Percentiles rank a stretch among this genome's conserved stretches.
These are phyloP conservation scores for Solanum okadae DNA, from an alignment of 257 asterid species.

Conservation along the genomic window DNA sequence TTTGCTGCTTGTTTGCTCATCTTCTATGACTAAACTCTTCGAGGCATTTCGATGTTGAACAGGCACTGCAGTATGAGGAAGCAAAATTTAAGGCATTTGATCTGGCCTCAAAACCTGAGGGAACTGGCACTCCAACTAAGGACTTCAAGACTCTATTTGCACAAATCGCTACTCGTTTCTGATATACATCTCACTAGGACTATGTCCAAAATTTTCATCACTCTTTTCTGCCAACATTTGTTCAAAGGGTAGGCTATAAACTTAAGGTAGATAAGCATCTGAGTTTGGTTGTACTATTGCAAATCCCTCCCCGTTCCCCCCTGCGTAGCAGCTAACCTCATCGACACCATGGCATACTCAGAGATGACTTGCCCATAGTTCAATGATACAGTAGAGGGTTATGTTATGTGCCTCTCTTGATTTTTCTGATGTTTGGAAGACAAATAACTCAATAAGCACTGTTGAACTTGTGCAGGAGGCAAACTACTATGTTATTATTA, in stretches of 20 bases:
- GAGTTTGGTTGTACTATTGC: background rate
- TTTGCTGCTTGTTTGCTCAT: background rate
- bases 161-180: constrained; percentile 55
- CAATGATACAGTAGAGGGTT: background rate
- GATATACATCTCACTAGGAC: constrained; percentile 9
- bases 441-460: background rate
- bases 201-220: background rate
- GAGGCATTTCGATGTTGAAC: background rate
- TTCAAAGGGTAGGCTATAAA: background rate
- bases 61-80: constrained; percentile 83
- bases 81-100: constrained; percentile 79
- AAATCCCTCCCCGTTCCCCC: background rate
- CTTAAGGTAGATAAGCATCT: background rate
- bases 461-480: background rate
- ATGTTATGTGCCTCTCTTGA: background rate
- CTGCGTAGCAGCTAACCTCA: background rate
- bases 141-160: constrained; percentile 87
- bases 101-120: constrained; percentile 87
- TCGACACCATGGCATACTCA: background rate
- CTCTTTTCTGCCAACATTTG: background rate
- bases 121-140: constrained; percentile 62
- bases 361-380: background rate
- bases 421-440: background rate
- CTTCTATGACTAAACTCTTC: background rate
- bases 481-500: background rate